Conservation (phyloP, 805 yeast genomes). For the Kodamaea nitidulidarum region DNA sequence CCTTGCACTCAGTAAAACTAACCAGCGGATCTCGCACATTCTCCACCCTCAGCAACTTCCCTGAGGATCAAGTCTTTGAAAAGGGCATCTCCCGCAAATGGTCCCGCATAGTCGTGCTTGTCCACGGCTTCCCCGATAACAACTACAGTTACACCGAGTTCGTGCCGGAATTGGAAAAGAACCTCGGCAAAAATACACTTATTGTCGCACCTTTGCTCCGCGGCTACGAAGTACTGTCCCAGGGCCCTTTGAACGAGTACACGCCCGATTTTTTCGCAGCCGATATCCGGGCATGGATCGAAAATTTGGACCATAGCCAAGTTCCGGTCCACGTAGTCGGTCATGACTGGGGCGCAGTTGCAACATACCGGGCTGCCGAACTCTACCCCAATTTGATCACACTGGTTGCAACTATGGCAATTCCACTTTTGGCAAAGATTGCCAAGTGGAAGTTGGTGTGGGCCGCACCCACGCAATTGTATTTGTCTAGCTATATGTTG, state of each 20-base stretch:
- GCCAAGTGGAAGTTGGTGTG: constrained; percentile 24
- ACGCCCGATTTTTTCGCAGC: constrained; percentile 27
- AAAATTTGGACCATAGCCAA: constrained; percentile 13
- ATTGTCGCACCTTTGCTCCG: constrained; percentile 33
- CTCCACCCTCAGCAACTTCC: constrained; percentile 18
- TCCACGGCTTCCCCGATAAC: constrained; percentile 34
- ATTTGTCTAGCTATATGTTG: constrained; percentile 31
- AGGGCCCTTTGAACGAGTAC: constrained; percentile 22
- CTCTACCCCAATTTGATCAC: constrained; percentile 32
- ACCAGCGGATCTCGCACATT: constrained; percentile 17
- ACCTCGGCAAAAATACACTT: constrained; percentile 18
- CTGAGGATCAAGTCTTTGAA: constrained; percentile 15
- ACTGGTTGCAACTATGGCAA: constrained; percentile 34
- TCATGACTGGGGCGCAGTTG: constrained; percentile 45
- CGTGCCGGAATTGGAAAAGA: constrained; percentile 18
- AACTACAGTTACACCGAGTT: constrained; percentile 25
- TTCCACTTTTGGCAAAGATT: constrained; percentile 32
- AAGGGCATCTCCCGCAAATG: constrained; percentile 7
- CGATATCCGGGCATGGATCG: constrained; percentile 34
- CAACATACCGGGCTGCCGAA: constrained; percentile 31
- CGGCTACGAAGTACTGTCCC: constrained; percentile 36
- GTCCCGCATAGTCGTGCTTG: constrained; percentile 9
- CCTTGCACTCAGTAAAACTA: not conserved
- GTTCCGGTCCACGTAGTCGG: constrained; percentile 37
- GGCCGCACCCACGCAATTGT: constrained; percentile 33